Evolutionary conservation across 441 rosid species (phyloP).

Genomic region (Adansonia gregorii): DNA sequence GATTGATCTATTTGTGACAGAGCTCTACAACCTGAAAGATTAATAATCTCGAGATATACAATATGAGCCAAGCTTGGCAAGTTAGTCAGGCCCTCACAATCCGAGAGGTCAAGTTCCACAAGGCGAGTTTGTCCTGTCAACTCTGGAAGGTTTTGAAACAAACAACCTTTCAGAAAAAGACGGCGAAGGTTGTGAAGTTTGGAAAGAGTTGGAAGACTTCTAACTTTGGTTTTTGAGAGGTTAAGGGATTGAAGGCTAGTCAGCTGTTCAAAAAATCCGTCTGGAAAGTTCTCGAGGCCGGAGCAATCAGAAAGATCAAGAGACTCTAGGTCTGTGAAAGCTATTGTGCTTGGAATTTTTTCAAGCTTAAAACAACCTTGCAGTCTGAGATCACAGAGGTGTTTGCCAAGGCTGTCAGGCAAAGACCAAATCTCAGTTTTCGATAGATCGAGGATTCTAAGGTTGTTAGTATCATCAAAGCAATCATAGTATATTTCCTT

Average conservation of each 20-base stretch:
- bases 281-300: constrained; percentile 24
- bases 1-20: constrained; percentile 38
- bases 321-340: constrained; percentile 25
- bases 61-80: constrained; percentile 42
- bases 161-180: constrained; percentile 35
- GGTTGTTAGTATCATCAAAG: constrained; percentile 18
- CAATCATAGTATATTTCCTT: constrained; percentile 27
- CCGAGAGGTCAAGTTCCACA: constrained; percentile 31
- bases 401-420: constrained; percentile 27
- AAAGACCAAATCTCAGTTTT: constrained; percentile 8
- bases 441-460: constrained; percentile 39
- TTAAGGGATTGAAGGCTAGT: constrained; percentile 34
- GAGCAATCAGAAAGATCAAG: constrained; percentile 44
- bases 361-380: constrained; percentile 32
- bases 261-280: constrained; percentile 35
- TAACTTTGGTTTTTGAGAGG: constrained; percentile 41
- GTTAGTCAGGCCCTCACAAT: constrained; percentile 29
- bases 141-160: constrained; percentile 13
- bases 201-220: constrained; percentile 33
- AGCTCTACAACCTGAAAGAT: constrained; percentile 47
- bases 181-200: constrained; percentile 32
- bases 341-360: constrained; percentile 21
- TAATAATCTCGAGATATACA: constrained; percentile 50
- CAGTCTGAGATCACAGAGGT: constrained; percentile 36
- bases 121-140: constrained; percentile 22